Evolutionary conservation across 495 filamentous ascomycete species (phyloP).

Genomic region (Tuber magnatum): DNA sequence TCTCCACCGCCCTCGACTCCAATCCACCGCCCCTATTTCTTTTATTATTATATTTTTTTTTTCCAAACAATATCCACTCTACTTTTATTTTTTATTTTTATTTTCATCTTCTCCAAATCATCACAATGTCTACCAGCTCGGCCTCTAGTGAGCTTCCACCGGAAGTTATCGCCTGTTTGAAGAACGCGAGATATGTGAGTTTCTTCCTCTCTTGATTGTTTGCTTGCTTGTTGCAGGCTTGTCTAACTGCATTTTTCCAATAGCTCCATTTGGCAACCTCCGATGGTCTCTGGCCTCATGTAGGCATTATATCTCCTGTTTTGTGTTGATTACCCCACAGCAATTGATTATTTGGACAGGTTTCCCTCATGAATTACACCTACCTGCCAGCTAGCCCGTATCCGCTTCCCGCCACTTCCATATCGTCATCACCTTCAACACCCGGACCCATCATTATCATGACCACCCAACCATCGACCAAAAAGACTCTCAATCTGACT

Average conservation of each 20-base stretch:
- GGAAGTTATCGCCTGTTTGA: constrained; percentile 81
- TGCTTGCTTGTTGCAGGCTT: not conserved
- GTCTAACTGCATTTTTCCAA: constrained; percentile 6
- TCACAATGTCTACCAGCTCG: constrained; percentile 13
- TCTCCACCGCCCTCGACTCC: constrained; percentile 5
- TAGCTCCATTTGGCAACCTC: constrained; percentile 94
- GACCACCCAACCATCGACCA: constrained; percentile 82
- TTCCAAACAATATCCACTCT: not conserved
- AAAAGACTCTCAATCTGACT: constrained; percentile 80
- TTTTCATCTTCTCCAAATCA: not conserved
- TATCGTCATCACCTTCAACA: constrained; percentile 8
- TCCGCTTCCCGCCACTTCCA: constrained; percentile 53
- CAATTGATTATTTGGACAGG: constrained; percentile 48
- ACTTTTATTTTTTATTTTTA: not conserved
- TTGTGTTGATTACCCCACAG: not conserved
- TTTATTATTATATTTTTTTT: not conserved
- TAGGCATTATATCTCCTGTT: constrained; percentile 39
- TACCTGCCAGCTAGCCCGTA: constrained; percentile 82
- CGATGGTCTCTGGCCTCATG: constrained; percentile 72
- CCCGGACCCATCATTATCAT: constrained; percentile 61
- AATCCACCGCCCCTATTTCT: constrained; percentile 2
- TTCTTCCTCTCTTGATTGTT: constrained; percentile 5
- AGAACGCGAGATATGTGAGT: constrained; percentile 85
- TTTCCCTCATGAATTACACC: constrained; percentile 98
- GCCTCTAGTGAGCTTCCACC: constrained; percentile 58